Evolutionary conservation across 2,329 filamentous ascomycete genomes (phyloP).

Genomic region (Leptographium procerum): DNA sequence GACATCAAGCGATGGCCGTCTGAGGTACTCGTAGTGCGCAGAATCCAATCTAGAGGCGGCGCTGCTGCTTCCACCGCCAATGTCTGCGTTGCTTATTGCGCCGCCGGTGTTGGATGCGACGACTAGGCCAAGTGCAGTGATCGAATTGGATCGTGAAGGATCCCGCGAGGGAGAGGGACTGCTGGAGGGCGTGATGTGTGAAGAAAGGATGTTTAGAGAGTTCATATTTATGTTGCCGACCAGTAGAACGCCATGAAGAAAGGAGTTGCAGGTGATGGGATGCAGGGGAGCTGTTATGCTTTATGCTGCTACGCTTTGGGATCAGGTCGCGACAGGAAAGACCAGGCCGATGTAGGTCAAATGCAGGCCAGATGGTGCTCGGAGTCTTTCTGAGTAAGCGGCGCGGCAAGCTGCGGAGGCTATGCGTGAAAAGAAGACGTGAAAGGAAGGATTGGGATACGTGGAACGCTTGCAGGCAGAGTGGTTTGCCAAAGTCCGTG

Average conservation of each 20-base stretch:
- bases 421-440: not conserved
- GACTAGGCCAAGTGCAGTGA: constrained; percentile 39
- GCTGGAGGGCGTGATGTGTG: constrained; percentile 58
- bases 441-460: not conserved
- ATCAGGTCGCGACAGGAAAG: not conserved
- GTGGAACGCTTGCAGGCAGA: not conserved
- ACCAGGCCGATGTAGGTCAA: no score
- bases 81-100: constrained; percentile 20
- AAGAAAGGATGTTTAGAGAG: constrained; percentile 87
- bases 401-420: no score
- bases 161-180: constrained; percentile 46
- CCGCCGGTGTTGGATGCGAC: constrained; percentile 31
- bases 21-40: not conserved
- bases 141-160: constrained; percentile 49
- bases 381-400: no score
- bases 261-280: not conserved
- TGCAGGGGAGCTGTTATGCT: no score
- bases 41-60: not conserved
- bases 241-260: constrained; percentile 41
- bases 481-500: not conserved
- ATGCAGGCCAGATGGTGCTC: not conserved
- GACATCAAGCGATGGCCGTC: not conserved
- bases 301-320: no score
- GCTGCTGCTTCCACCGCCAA: constrained; percentile 21
- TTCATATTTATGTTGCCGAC: constrained; percentile 55